Percentiles rank a stretch among this genome's conserved stretches.
These are phyloP conservation scores for Solanum neorickii DNA, from an alignment of 257 asterid species.

Conservation along the genomic window DNA sequence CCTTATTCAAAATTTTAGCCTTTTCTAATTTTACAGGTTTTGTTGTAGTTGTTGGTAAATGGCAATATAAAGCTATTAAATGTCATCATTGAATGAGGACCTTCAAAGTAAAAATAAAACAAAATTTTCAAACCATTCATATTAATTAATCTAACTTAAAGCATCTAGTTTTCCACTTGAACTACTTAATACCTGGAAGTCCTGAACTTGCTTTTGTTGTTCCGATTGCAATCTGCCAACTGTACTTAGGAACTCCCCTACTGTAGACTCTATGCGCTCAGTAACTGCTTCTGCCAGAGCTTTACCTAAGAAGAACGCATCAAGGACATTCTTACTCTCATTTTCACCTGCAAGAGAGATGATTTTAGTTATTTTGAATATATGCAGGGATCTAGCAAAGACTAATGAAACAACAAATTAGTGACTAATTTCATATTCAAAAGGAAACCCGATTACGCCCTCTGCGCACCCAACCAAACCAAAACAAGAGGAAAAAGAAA, in stretches of 20 bases:
- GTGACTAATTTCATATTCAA: neutral
- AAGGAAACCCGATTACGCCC: neutral
- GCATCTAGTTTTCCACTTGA: neutral
- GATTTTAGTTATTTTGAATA: neutral
- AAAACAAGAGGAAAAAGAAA: neutral
- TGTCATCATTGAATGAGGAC: neutral
- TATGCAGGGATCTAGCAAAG: neutral
- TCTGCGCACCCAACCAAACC: neutral
- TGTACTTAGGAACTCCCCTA: conserved; percentile 69
- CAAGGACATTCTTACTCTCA: conserved; percentile 57
- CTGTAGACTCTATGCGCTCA: conserved; percentile 64
- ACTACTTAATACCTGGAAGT: conserved; percentile 48
- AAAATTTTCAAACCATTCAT: neutral
- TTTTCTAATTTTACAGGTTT: neutral
- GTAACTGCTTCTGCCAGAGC: conserved; percentile 75
- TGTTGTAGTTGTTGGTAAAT: neutral
- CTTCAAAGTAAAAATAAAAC: neutral
- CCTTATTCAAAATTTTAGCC: neutral
- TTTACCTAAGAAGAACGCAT: conserved; percentile 90
- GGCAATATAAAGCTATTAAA: neutral
- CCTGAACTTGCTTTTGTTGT: conserved; percentile 73
- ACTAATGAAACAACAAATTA: neutral
- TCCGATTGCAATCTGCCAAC: conserved; percentile 79
- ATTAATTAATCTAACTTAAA: neutral
- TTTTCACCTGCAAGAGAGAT: conserved; percentile 42